These are phyloP conservation scores for Pharnaceum exiguum DNA, from an alignment of 148 eudicot genomes.

Conservation along the genomic window DNA sequence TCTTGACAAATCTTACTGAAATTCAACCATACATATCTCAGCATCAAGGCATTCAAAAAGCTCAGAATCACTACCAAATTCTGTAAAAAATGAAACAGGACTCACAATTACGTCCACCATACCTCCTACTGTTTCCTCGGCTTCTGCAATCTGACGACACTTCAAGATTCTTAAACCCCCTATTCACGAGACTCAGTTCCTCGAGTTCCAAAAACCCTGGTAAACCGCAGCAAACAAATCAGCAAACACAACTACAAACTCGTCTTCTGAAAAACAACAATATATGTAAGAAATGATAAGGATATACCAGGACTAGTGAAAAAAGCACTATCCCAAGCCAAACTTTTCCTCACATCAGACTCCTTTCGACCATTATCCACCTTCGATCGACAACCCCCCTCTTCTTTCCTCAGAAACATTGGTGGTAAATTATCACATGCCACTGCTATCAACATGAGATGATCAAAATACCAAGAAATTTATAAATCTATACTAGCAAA, in stretches of 20 bases:
- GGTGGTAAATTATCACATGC: constrained; percentile 22
- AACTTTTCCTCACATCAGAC: constrained; percentile 39
- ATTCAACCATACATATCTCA: constrained; percentile 11
- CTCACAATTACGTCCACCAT: constrained; percentile 9
- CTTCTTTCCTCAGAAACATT: constrained; percentile 1
- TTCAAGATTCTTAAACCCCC: constrained; percentile 36
- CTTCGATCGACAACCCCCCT: not conserved
- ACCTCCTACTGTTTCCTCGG: constrained; percentile 15
- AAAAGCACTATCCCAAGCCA: constrained; percentile 68
- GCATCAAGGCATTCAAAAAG: constrained; percentile 3
- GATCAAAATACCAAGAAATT: not conserved
- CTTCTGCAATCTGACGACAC: constrained; percentile 4
- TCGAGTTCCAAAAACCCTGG: constrained; percentile 61
- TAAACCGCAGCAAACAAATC: not conserved
- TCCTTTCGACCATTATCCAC: not conserved
- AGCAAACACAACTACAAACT: not conserved
- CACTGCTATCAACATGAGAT: constrained; percentile 13
- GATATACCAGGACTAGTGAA: constrained; percentile 50
- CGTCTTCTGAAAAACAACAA: not conserved
- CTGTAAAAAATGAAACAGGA: not conserved
- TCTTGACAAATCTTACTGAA: constrained; percentile 25
- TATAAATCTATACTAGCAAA: not conserved
- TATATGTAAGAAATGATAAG: not conserved
- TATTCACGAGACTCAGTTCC: constrained; percentile 44
- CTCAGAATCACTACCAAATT: constrained; percentile 3